Conservation (phyloP, 1,284 basidiomycete species). For the Rhodotorula sp. region DNA sequence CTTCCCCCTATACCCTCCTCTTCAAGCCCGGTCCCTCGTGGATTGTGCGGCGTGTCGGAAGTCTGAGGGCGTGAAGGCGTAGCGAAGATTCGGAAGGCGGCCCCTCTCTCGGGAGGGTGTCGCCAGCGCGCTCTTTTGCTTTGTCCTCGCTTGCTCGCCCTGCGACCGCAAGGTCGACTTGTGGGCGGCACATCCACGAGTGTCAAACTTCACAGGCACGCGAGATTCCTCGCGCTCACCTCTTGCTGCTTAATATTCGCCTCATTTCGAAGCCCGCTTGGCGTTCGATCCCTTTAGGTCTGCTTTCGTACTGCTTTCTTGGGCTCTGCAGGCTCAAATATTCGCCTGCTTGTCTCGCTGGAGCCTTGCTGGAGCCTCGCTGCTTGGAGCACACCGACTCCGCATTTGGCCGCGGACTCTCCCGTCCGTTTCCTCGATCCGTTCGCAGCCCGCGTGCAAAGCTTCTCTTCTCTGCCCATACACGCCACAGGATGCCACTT, state of each 20-base stretch:
- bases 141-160: background rate
- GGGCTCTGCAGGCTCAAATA: background rate
- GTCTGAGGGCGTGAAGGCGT: conserved; percentile 2
- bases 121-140: conserved; percentile 6
- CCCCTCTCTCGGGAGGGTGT: background rate
- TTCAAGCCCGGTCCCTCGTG: background rate
- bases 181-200: background rate
- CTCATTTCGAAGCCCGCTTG: too few species aligned
- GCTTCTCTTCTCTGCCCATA: background rate
- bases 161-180: background rate
- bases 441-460: too few species aligned
- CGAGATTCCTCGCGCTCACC: background rate
- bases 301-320: background rate
- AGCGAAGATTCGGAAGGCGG: background rate
- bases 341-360: background rate
- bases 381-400: too few species aligned
- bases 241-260: background rate
- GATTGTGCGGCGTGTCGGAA: background rate
- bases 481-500: too few species aligned
- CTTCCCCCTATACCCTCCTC: conserved; percentile 7
- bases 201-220: conserved; percentile 10
- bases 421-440: too few species aligned
- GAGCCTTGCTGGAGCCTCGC: background rate
- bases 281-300: background rate
- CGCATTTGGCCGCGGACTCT: too few species aligned